These are phyloP conservation scores for Podospora sp. DNA, from an alignment of 495 filamentous ascomycete genomes.

Conservation along the genomic window DNA sequence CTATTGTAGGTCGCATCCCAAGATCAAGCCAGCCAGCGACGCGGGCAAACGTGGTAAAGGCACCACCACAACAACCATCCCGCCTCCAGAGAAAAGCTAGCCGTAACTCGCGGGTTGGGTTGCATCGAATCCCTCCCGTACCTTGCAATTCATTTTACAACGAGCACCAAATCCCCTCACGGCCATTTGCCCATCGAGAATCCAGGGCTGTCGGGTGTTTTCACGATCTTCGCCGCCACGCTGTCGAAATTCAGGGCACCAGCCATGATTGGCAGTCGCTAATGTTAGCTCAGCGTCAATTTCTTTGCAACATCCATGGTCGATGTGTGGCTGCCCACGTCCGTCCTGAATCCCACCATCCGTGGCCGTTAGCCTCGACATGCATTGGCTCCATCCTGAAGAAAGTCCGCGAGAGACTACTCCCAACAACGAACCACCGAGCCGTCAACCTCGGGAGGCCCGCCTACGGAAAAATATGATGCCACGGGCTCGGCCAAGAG, in stretches of 20 bases:
- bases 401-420: not conserved
- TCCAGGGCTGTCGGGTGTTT: constrained; percentile 15
- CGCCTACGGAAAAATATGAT: not conserved
- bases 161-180: not conserved
- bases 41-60: constrained; percentile 12
- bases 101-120: constrained; percentile 17
- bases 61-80: too few species aligned
- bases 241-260: constrained; percentile 16
- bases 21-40: constrained; percentile 1
- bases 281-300: not conserved
- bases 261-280: constrained; percentile 17
- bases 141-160: constrained; percentile 22
- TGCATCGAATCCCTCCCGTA: constrained; percentile 18
- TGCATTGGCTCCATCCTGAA: not conserved
- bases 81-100: constrained; percentile 7
- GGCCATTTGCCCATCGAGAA: constrained; percentile 14
- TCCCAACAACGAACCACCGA: not conserved
- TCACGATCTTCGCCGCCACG: constrained; percentile 21
- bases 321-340: not conserved
- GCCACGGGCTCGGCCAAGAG: not conserved
- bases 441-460: not conserved
- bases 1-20: constrained; percentile 13
- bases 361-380: not conserved
- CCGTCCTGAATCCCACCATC: not conserved
- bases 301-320: not conserved